A percentile compares a stretch with the other conserved stretches of the same genome.
Evolutionary conservation across 495 filamentous ascomycete genomes (phyloP).

Genomic region (Penicillium macrosclerotiorum): DNA sequence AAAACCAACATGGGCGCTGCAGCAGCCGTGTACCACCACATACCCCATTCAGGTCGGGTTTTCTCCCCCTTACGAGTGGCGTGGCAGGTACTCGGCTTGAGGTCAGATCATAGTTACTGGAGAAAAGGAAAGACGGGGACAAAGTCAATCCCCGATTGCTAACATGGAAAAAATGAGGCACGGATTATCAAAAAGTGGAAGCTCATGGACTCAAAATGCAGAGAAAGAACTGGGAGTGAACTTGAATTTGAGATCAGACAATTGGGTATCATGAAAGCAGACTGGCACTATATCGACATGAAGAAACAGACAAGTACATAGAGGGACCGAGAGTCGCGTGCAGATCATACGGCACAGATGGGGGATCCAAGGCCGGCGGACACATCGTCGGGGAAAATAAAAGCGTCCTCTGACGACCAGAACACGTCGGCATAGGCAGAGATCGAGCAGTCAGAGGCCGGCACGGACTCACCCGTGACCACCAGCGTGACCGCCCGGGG

Average conservation of each 20-base stretch:
- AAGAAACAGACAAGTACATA: no score
- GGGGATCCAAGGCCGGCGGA: constrained; percentile 11
- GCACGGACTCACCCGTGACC: constrained; percentile 61
- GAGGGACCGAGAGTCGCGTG: no score
- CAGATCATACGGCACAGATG: constrained; percentile 14
- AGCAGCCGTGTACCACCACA: neutral
- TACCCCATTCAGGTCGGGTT: neutral
- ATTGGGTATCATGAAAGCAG: constrained; percentile 13
- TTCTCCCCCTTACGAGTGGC: neutral
- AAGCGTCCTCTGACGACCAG: constrained; percentile 55
- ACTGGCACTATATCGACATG: neutral
- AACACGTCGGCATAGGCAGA: constrained; percentile 57
- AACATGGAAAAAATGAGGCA: neutral
- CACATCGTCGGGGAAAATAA: neutral
- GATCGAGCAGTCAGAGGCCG: constrained; percentile 39
- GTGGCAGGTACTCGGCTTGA: constrained; percentile 3
- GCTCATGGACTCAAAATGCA: neutral
- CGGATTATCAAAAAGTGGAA: neutral
- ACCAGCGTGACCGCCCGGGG: constrained; percentile 67
- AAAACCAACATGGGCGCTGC: neutral
- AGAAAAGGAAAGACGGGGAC: no score
- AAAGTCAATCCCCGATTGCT: no score
- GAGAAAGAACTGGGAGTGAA: neutral
- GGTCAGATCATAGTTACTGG: no score
- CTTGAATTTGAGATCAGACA: constrained; percentile 4